Evolutionary conservation across 441 rosid species (phyloP).

Genomic region (Geranium incanum): DNA sequence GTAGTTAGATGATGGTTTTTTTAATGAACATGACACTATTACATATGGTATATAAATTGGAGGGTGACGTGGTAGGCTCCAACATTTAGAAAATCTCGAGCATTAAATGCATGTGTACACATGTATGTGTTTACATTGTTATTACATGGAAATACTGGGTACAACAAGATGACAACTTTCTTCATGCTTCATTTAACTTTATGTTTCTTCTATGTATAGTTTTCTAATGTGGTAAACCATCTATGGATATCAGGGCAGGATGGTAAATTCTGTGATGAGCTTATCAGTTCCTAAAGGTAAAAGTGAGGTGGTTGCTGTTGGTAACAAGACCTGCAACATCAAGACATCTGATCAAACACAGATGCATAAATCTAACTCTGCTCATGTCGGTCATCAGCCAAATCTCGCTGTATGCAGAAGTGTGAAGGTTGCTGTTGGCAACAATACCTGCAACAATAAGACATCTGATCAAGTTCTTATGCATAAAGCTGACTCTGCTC

Average conservation of each 20-base stretch:
- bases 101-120: not conserved
- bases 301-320: conserved; percentile 25
- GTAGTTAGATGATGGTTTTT: not conserved
- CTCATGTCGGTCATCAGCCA: not conserved
- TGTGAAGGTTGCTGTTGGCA: not conserved
- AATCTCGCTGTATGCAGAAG: not conserved
- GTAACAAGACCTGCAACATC: conserved; percentile 20
- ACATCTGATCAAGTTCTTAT: not conserved
- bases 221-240: conserved; percentile 11
- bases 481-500: not conserved
- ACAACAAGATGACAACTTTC: not conserved
- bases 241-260: conserved; percentile 24
- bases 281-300: conserved; percentile 20
- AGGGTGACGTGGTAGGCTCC: conserved; percentile 7
- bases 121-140: not conserved
- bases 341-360: not conserved
- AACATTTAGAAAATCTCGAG: conserved; percentile 3
- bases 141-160: not conserved
- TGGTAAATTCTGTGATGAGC: conserved; percentile 16
- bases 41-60: not conserved
- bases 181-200: not conserved
- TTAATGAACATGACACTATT: not conserved
- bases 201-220: conserved; percentile 11
- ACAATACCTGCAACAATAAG: not conserved
- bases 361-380: not conserved